phyloP scores from a whole-genome alignment of 495 filamentous ascomycete species.

The Neurospora pannonica region DNA sequence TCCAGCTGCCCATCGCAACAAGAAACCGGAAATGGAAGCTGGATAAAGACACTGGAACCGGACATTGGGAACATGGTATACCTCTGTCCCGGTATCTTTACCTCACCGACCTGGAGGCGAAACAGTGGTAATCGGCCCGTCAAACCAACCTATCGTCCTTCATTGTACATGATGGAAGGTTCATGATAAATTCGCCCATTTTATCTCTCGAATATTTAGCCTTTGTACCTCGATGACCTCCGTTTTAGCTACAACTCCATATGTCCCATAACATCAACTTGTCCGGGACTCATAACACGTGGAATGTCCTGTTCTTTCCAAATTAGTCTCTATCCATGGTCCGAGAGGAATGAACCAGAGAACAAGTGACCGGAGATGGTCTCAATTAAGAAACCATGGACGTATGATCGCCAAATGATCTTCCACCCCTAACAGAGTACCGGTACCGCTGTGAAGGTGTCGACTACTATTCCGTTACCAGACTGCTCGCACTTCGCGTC shows the following conservation, averaged over 20 bases:
- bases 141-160: neutral
- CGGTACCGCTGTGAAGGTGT: neutral
- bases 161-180: neutral
- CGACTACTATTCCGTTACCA: neutral
- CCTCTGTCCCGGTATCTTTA: neutral
- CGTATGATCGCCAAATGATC: neutral
- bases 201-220: neutral
- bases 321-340: neutral
- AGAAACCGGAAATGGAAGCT: neutral
- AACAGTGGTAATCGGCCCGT: neutral
- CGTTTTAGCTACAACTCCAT: neutral
- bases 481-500: neutral
- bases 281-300: neutral
- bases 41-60: neutral
- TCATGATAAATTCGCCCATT: neutral
- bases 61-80: neutral
- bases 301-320: neutral
- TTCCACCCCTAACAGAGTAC: neutral
- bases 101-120: neutral
- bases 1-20: neutral
- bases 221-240: neutral
- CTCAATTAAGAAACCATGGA: neutral
- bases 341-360: neutral
- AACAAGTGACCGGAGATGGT: neutral
- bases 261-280: neutral